phyloP scores from a whole-genome alignment of 306 rosid genomes.

The Lathyrus tuberosus region DNA sequence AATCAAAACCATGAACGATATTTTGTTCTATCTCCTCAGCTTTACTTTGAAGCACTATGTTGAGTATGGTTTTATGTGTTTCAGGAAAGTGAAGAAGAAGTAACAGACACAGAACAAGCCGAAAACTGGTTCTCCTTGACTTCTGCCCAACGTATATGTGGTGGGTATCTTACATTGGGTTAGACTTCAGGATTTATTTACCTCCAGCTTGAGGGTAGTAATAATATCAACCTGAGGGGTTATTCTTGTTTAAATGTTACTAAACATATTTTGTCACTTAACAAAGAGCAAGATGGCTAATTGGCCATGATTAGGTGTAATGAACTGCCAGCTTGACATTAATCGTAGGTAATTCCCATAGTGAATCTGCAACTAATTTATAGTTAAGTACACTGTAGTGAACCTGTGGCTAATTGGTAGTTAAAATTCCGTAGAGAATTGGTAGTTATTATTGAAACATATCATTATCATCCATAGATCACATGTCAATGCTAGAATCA shows the following conservation, averaged over 20 bases:
- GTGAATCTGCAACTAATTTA: background rate
- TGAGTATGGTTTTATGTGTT: slow-evolving; percentile 32
- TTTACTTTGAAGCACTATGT: slow-evolving; percentile 24
- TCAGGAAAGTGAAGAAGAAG: slow-evolving; percentile 99
- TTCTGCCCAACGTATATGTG: slow-evolving; percentile 97
- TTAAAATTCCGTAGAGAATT: background rate
- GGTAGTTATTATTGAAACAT: background rate
- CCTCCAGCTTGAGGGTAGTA: slow-evolving; percentile 15
- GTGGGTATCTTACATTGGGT: slow-evolving; percentile 57
- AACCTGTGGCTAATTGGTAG: background rate
- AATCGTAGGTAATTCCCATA: background rate
- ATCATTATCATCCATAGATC: background rate
- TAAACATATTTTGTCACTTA: background rate
- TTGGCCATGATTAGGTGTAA: background rate
- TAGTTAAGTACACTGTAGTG: background rate
- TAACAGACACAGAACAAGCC: slow-evolving; percentile 97
- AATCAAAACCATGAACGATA: background rate
- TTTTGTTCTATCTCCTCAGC: slow-evolving; percentile 8
- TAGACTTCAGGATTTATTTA: slow-evolving; percentile 27
- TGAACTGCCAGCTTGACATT: background rate
- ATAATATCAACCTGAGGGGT: background rate
- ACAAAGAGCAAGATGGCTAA: slow-evolving; percentile 3
- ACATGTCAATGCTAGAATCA: background rate
- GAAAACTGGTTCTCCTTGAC: slow-evolving; percentile 99
- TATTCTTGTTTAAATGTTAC: slow-evolving; percentile 9